Evolutionary conservation across 805 yeast species (phyloP).

Genomic region (Zygotorulaspora florentina): DNA sequence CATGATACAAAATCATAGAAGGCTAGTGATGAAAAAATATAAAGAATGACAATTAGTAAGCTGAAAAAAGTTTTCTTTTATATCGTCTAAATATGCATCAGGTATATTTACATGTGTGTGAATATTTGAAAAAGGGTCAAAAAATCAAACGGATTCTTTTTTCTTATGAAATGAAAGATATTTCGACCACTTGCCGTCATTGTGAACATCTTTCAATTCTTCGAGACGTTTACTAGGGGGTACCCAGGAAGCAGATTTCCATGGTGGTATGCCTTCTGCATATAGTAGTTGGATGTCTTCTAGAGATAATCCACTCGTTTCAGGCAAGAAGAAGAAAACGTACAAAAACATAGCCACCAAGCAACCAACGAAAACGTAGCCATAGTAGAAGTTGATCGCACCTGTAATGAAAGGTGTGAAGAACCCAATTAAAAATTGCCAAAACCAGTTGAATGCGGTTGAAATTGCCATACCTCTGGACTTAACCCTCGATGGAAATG

Average conservation of each 20-base stretch:
- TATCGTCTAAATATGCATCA: no score
- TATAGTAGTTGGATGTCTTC: constrained; percentile 71
- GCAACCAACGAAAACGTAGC: constrained; percentile 57
- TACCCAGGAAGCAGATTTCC: constrained; percentile 46
- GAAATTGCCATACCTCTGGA: constrained; percentile 53
- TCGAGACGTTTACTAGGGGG: constrained; percentile 30
- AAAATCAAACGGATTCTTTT: no score
- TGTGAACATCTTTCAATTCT: neutral
- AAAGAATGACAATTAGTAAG: no score
- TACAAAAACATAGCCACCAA: constrained; percentile 51
- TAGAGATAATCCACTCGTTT: constrained; percentile 71
- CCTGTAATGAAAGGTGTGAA: constrained; percentile 66
- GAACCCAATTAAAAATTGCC: constrained; percentile 65
- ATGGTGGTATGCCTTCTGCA: constrained; percentile 37
- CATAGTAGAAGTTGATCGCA: constrained; percentile 63
- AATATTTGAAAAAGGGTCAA: no score
- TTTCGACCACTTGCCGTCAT: no score
- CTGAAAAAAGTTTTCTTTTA: no score
- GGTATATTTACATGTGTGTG: no score
- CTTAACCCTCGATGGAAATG: constrained; percentile 68
- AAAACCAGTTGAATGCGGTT: constrained; percentile 57
- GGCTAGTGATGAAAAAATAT: no score
- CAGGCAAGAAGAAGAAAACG: constrained; percentile 64
- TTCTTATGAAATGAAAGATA: no score
- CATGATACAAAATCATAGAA: no score